These are phyloP conservation scores for Solanum ossicruentum DNA, from an alignment of 257 asterid genomes.

Conservation along the genomic window DNA sequence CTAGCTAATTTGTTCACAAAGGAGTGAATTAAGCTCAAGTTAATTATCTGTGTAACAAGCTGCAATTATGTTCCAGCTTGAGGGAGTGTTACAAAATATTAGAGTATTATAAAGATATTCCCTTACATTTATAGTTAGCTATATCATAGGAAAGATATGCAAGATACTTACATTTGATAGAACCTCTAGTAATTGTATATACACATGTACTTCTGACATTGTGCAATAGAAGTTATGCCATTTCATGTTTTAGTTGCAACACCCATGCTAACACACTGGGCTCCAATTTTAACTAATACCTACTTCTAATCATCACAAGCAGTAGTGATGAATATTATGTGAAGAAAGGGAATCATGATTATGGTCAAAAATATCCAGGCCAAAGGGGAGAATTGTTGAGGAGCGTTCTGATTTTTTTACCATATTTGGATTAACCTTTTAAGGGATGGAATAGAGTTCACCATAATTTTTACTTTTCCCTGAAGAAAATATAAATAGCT, in stretches of 20 bases:
- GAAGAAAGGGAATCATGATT: not conserved
- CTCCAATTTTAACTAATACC: not conserved
- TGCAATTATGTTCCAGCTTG: not conserved
- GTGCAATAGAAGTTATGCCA: not conserved
- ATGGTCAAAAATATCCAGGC: not conserved
- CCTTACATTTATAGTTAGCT: not conserved
- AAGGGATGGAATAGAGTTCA: not conserved
- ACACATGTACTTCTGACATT: not conserved
- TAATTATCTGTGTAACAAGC: not conserved
- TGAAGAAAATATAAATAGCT: not conserved
- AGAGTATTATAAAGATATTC: not conserved
- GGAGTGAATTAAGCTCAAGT: not conserved
- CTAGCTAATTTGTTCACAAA: not conserved
- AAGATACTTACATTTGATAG: not conserved
- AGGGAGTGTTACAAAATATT: not conserved
- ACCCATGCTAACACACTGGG: not conserved
- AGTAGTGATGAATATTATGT: not conserved
- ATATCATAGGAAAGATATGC: not conserved
- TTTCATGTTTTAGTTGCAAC: not conserved
- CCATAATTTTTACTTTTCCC: not conserved
- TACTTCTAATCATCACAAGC: too few species aligned
- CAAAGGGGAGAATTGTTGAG: not conserved
- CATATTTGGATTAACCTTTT: not conserved
- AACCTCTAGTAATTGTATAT: not conserved
- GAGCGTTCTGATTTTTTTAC: not conserved